These are phyloP conservation scores for Fulvia fulva DNA, from an alignment of 2,329 filamentous ascomycete genomes.

Conservation along the genomic window DNA sequence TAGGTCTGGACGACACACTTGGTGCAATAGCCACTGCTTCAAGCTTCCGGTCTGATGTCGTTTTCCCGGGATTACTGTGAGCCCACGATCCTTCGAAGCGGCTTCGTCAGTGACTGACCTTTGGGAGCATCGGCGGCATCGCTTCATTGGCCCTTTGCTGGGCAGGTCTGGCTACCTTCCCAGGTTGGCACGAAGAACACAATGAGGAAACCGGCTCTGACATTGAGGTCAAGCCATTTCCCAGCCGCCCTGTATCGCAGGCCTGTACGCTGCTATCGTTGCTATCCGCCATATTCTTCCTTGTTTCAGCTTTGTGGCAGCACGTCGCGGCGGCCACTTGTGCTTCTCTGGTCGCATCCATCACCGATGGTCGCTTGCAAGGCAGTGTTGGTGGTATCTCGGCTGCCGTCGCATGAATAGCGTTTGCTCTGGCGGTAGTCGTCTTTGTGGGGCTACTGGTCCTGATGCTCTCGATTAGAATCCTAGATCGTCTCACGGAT, in stretches of 20 bases:
- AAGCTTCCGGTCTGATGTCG: constrained; percentile 9
- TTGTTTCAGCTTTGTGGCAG: constrained; percentile 17
- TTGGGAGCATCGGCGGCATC: constrained; percentile 3
- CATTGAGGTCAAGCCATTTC: constrained; percentile 18
- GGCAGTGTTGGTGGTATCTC: constrained; percentile 9
- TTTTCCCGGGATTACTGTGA: constrained; percentile 13
- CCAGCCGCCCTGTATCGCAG: neutral
- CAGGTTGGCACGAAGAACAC: constrained; percentile 10
- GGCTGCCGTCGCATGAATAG: constrained; percentile 9
- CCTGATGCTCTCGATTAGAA: constrained; percentile 1
- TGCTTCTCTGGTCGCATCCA: constrained; percentile 3
- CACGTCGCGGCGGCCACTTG: constrained; percentile 16
- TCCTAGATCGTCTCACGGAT: constrained; percentile 2
- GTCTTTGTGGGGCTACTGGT: constrained; percentile 2
- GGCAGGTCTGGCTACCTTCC: constrained; percentile 11
- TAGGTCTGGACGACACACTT: constrained; percentile 2
- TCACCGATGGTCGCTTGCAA: constrained; percentile 2
- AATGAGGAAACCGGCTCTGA: constrained; percentile 10
- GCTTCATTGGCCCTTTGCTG: constrained; percentile 8
- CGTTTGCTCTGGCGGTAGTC: constrained; percentile 3
- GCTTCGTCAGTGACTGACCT: neutral
- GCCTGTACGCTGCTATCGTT: neutral
- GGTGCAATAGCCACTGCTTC: constrained; percentile 1
- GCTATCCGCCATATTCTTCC: constrained; percentile 8
- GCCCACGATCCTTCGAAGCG: neutral